Evolutionary conservation across 2,329 filamentous ascomycete species (phyloP), one percentile per base, ranked within the genome.

Genomic region (Trichophyton verrucosum): DNA sequence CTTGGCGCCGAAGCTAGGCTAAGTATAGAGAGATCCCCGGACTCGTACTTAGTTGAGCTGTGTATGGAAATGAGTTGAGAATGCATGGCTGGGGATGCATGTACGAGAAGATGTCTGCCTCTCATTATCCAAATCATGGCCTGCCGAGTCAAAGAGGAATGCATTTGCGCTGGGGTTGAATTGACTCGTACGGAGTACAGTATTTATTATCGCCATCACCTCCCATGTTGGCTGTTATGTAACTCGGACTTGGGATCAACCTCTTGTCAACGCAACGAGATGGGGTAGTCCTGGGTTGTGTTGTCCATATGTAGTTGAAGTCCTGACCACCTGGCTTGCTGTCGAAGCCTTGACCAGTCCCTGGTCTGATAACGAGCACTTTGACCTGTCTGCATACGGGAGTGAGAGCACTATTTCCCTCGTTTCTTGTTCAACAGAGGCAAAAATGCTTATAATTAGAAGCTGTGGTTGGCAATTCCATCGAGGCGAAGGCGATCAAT

Each of bases 1-100:
- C 49, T 55, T 55, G 49, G 49, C 49, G 30, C 13, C 49, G 49
- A 55, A 55, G 49, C 49, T 55, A 55, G 47, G 49, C 49, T 55
- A 55, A 55, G 49, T 55, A 33, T n/a, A 55, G 49, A 8, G 49
- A 36, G 49, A 55, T 33, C 24, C 27, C 49, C 49, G 49, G 30
- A 20, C 27, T 55, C 15, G 30, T 27, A 38, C 33, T 38, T 3
- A 9, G 9, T 38, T 38, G 27, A 36, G 9, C 15, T 55, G 27
- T 55, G 27, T 7, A 11, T 55, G 15, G 2, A 17, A 17, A 33
- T 55, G 27, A 33, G 49, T 11, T 33, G 24, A 4, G 24, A 36
- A 5, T 20, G 49, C 30, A 33, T 55, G 49, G 49, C 24, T 55
- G 27, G 49, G 17, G 20, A 49, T 49, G 46, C 46, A 49, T 49